A percentile compares a stretch with the other conserved stretches of the same genome.
phyloP scores from a whole-genome alignment of 768 basidiomycete genomes.

The Gautieria morchelliformis region DNA sequence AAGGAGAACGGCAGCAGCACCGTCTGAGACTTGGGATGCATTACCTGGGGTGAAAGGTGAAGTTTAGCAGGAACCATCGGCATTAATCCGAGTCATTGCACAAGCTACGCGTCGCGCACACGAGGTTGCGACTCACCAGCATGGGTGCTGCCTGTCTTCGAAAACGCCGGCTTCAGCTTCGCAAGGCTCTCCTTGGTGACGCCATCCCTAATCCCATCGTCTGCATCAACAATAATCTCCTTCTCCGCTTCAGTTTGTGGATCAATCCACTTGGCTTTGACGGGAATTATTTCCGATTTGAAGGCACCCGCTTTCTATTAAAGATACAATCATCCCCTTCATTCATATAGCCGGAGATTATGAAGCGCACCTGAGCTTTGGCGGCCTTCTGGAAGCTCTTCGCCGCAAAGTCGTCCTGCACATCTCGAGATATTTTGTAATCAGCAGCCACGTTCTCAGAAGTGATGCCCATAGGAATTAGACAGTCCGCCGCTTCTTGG shows the following conservation, averaged over 20 bases:
- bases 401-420: constrained; percentile 83
- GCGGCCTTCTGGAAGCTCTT: constrained; percentile 15
- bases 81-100: too few relatives aligned
- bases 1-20: constrained; percentile 83
- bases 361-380: background rate
- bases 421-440: constrained; percentile 59
- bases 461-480: constrained; percentile 87
- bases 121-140: constrained; percentile 34
- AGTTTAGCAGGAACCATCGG: background rate
- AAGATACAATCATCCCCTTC: too few relatives aligned
- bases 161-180: constrained; percentile 84
- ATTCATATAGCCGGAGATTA: background rate
- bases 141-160: constrained; percentile 63
- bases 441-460: constrained; percentile 87
- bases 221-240: constrained; percentile 63
- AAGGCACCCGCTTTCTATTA: constrained; percentile 74
- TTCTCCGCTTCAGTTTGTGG: constrained; percentile 62
- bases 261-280: constrained; percentile 59
- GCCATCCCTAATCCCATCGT: constrained; percentile 83
- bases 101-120: background rate
- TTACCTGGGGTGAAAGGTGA: constrained; percentile 38
- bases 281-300: constrained; percentile 74
- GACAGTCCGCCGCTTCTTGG: constrained; percentile 70
- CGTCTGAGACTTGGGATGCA: constrained; percentile 86
- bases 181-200: constrained; percentile 68